Percentiles rank a stretch among this genome's conserved stretches.
These are phyloP conservation scores for Nicotiana sylvestris DNA, from an alignment of 257 asterid genomes.

Conservation along the genomic window DNA sequence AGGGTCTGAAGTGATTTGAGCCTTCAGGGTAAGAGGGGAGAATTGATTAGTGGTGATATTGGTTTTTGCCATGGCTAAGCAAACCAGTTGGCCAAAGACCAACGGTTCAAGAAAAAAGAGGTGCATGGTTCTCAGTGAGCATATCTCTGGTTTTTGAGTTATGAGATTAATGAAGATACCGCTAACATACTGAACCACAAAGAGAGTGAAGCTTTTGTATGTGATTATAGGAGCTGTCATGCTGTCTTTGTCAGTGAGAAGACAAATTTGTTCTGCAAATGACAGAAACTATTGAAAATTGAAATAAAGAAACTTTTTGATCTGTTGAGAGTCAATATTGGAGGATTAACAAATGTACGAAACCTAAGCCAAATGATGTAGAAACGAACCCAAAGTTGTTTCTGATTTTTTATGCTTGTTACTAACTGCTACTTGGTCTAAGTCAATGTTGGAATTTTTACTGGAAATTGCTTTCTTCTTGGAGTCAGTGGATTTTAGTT, in stretches of 20 bases:
- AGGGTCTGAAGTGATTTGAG: not conserved
- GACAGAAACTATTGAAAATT: not conserved
- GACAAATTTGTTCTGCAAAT: no score
- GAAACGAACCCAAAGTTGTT: no score
- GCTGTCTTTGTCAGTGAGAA: not conserved
- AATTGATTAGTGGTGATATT: constrained; percentile 14
- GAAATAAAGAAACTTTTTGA: not conserved
- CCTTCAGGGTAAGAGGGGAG: not conserved
- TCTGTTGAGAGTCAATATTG: not conserved
- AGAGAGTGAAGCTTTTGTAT: not conserved
- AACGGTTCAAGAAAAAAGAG: no score
- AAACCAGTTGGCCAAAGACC: no score
- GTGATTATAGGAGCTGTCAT: not conserved
- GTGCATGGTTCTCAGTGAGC: no score
- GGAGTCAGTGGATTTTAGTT: no score
- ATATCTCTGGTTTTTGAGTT: not conserved
- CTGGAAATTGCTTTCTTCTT: no score
- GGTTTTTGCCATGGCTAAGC: not conserved
- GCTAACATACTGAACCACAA: not conserved
- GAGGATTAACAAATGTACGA: not conserved
- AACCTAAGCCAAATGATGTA: not conserved
- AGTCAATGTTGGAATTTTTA: no score
- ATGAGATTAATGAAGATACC: not conserved
- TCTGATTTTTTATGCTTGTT: no score
- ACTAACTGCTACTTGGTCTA: no score